phyloP scores from a whole-genome alignment of 1,139 yeast species.

The Taphrina wiesneri region DNA sequence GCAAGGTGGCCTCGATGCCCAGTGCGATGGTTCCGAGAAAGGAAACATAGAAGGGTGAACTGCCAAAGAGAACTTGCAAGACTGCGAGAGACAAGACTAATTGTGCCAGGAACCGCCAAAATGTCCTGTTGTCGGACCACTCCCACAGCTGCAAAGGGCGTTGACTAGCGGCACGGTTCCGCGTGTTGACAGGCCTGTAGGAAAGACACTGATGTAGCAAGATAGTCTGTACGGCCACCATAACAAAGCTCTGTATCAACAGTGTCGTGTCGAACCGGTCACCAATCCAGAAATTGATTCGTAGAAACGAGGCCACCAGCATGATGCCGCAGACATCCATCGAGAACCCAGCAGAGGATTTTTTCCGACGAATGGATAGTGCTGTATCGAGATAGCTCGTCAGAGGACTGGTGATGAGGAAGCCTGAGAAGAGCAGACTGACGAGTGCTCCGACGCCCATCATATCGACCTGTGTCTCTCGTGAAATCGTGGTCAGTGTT shows the following conservation, averaged over 20 bases:
- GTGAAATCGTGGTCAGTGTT: too few species aligned
- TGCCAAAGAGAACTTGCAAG: conserved; percentile 53
- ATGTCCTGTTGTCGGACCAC: conserved; percentile 19
- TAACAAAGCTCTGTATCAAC: conserved; percentile 70
- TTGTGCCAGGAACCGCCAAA: conserved; percentile 51
- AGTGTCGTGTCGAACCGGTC: conserved; percentile 76
- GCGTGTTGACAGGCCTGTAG: background rate
- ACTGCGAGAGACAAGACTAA: conserved; percentile 51
- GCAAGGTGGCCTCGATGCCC: conserved; percentile 73
- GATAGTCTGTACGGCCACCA: conserved; percentile 66
- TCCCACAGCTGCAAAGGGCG: conserved; percentile 78
- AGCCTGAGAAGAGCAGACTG: conserved; percentile 16
- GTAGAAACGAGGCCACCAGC: conserved; percentile 71
- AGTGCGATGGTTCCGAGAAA: conserved; percentile 70
- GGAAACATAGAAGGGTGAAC: conserved; percentile 52
- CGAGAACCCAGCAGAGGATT: conserved; percentile 75
- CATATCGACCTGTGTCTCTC: background rate
- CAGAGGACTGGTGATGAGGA: conserved; percentile 52
- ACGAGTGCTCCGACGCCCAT: background rate
- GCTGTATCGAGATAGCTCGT: conserved; percentile 84
- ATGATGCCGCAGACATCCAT: conserved; percentile 88
- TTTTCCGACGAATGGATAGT: conserved; percentile 60
- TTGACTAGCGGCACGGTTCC: conserved; percentile 54
- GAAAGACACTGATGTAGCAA: conserved; percentile 13
- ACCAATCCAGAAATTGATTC: conserved; percentile 73